A percentile compares a stretch with the other conserved stretches of the same genome.
Conservation (phyloP, 345 rosid genomes). For the Mangifera indica region DNA sequence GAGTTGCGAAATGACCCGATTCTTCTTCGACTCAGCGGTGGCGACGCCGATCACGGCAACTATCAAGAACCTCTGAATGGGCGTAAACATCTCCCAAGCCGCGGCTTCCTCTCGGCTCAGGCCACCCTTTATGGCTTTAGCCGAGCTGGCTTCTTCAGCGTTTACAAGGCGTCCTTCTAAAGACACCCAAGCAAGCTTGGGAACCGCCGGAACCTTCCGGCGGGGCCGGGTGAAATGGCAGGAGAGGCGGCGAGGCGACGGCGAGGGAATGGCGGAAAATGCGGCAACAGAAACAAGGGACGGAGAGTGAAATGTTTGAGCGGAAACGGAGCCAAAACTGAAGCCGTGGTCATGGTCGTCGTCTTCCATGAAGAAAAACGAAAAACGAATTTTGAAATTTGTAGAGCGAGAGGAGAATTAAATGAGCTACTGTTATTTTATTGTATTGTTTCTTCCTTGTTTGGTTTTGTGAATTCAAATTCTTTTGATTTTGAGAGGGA, state of each 20-base stretch:
- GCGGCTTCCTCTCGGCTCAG: constrained; percentile 41
- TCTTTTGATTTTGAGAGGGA: constrained; percentile 27
- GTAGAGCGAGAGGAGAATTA: neutral
- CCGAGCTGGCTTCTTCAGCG: constrained; percentile 69
- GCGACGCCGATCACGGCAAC: constrained; percentile 87
- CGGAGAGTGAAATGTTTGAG: constrained; percentile 16
- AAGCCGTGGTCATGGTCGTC: constrained; percentile 27
- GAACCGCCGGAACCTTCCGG: constrained; percentile 42
- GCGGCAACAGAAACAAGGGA: constrained; percentile 47
- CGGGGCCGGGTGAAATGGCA: constrained; percentile 39
- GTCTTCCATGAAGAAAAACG: constrained; percentile 35
- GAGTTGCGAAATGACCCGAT: constrained; percentile 53
- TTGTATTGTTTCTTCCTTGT: no score
- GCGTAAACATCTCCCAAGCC: constrained; percentile 85
- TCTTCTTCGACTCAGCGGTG: constrained; percentile 71
- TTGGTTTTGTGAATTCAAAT: constrained; percentile 28
- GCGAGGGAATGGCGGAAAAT: constrained; percentile 33
- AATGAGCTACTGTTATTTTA: constrained; percentile 11
- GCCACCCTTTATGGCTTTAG: constrained; percentile 48
- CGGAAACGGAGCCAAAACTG: constrained; percentile 16
- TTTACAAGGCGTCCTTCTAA: constrained; percentile 67
- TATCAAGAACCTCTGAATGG: constrained; percentile 68
- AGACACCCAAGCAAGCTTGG: constrained; percentile 57
- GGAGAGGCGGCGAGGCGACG: constrained; percentile 59
- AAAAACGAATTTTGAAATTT: no score